A percentile compares a stretch with the other conserved stretches of the same genome.
These are phyloP conservation scores for Taphrina communis DNA, from an alignment of 1,139 yeast species.

Conservation along the genomic window DNA sequence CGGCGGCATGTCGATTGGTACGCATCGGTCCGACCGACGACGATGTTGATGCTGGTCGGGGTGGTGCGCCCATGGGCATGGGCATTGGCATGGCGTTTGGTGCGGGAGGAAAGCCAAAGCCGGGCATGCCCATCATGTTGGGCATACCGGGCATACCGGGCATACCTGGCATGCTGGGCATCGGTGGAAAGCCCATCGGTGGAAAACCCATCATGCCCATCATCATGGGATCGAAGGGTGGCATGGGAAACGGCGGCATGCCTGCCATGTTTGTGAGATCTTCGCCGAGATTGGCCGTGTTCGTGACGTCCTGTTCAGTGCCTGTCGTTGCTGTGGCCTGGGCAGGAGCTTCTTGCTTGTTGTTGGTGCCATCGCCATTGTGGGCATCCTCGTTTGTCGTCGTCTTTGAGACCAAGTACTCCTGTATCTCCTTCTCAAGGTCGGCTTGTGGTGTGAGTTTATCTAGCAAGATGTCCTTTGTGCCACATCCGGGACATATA, in stretches of 20 bases:
- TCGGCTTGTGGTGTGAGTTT: constrained; percentile 17
- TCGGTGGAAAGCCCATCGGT: constrained; percentile 26
- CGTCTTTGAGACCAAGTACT: background rate
- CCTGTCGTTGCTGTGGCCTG: background rate
- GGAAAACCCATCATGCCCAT: constrained; percentile 38
- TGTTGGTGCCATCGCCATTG: background rate
- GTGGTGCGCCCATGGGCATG: constrained; percentile 3
- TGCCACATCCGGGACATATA: constrained; percentile 84
- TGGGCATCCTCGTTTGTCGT: background rate
- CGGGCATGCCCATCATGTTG: constrained; percentile 38
- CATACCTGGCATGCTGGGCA: constrained; percentile 45
- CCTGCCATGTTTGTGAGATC: background rate
- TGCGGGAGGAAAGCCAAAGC: constrained; percentile 15
- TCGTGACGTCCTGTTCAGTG: background rate
- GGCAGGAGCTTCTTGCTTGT: background rate
- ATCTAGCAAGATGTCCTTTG: constrained; percentile 76
- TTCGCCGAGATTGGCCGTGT: background rate
- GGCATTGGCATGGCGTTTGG: constrained; percentile 24
- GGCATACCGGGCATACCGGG: constrained; percentile 37
- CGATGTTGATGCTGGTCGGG: background rate
- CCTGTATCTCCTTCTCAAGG: constrained; percentile 7
- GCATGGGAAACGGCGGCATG: constrained; percentile 47
- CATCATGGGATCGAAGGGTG: constrained; percentile 46
- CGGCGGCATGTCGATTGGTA: background rate
- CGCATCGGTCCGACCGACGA: background rate